These are phyloP conservation scores for Didymella exigua DNA, from an alignment of 2,329 filamentous ascomycete genomes.

Conservation along the genomic window DNA sequence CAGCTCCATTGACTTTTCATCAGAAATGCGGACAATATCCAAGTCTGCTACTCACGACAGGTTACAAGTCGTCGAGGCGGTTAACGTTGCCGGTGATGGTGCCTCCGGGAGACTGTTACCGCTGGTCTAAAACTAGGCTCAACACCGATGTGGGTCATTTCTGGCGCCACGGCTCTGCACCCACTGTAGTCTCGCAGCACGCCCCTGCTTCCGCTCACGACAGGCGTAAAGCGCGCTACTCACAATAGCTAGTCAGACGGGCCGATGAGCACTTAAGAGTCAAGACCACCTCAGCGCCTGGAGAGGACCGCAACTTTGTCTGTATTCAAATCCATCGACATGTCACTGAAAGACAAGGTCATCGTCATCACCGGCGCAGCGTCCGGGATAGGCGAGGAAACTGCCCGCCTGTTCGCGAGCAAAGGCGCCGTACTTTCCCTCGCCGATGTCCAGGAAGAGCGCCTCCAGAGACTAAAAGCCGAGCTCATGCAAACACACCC, in stretches of 20 bases:
- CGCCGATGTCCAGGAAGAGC: constrained; percentile 39
- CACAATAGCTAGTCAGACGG: not conserved
- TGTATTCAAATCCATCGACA: not conserved
- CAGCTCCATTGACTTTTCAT: not conserved
- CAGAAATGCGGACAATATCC: not conserved
- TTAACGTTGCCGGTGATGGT: not conserved
- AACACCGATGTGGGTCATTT: not conserved
- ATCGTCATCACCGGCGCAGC: constrained; percentile 42
- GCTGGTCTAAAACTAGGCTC: not conserved
- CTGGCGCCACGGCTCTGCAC: not conserved
- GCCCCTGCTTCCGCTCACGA: not conserved
- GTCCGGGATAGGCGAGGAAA: constrained; percentile 41
- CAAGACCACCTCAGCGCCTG: not conserved
- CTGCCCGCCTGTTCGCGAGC: constrained; percentile 31
- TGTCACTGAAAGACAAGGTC: constrained; percentile 38
- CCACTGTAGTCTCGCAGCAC: not conserved
- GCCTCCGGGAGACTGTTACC: not conserved
- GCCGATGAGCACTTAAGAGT: constrained; percentile 2
- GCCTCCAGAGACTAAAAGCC: constrained; percentile 25
- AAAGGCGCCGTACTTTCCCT: constrained; percentile 42
- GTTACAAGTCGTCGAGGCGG: not conserved
- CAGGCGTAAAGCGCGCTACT: not conserved
- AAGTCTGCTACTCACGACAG: not conserved
- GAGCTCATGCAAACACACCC: constrained; percentile 20
- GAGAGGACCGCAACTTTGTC: too few species aligned